A percentile compares a stretch with the other conserved stretches of the same genome.
Conservation (phyloP, 1,139 yeast genomes). For the Pichia sp. region DNA sequence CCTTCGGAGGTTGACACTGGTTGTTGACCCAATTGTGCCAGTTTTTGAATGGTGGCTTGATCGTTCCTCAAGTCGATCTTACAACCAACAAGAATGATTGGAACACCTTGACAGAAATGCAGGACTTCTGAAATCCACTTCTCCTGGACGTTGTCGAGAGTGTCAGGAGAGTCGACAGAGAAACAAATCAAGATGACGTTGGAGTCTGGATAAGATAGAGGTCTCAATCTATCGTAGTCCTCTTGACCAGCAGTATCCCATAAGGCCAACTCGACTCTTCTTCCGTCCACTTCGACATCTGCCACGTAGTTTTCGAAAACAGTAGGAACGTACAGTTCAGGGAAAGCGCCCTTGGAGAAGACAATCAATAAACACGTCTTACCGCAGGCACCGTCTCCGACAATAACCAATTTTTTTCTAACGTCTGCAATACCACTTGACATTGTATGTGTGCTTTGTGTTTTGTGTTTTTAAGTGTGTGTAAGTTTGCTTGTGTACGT, state of each 20-base stretch:
- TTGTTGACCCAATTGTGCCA: slow-evolving; percentile 68
- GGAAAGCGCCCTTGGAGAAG: slow-evolving; percentile 92
- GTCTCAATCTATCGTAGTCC: slow-evolving; percentile 93
- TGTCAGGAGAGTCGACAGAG: slow-evolving; percentile 87
- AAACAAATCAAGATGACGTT: slow-evolving; percentile 89
- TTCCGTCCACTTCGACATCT: slow-evolving; percentile 89
- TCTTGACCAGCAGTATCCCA: slow-evolving; percentile 99
- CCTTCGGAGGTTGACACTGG: slow-evolving; percentile 81
- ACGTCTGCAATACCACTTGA: slow-evolving; percentile 42
- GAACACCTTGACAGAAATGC: slow-evolving; percentile 94
- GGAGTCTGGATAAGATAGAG: slow-evolving; percentile 88
- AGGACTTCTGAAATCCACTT: slow-evolving; percentile 93
- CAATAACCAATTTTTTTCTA: slow-evolving; percentile 77
- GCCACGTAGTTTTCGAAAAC: slow-evolving; percentile 94
- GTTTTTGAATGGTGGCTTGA: slow-evolving; percentile 66
- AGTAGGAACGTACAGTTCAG: slow-evolving; percentile 92
- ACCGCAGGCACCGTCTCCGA: slow-evolving; percentile 88
- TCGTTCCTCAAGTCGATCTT: slow-evolving; percentile 87
- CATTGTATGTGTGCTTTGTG: slow-evolving; percentile 2
- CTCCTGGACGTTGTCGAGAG: slow-evolving; percentile 87
- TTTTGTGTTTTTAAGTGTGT: neutral
- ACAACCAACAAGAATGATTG: slow-evolving; percentile 89
- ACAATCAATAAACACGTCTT: slow-evolving; percentile 79
- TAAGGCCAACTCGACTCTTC: slow-evolving; percentile 87
- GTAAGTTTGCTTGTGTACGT: neutral